Base-by-base conservation (phyloP, 2,329 filamentous ascomycete species). In the Endoconidiophora laricicola region DNA sequence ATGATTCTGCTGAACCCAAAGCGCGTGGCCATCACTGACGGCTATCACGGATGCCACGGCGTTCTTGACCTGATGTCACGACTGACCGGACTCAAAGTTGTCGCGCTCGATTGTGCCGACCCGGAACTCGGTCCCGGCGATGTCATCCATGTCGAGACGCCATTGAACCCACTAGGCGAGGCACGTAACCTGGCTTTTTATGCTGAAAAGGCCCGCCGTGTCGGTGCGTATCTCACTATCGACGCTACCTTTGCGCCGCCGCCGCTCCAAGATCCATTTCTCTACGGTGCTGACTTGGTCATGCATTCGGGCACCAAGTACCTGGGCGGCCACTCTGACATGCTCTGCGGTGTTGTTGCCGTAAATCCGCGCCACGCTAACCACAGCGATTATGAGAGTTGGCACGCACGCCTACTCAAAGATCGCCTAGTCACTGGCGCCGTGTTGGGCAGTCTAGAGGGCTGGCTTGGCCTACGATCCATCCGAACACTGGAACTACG, bases 281-380 rank as follows among this genome's bases (percentile, higher is more conserved):
- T 63, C 24, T 81, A 75, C 62, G 90, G 86, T 44, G 86, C 83
- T 24, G 90, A 96, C 64, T 65, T 88, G 1, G 76, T 94, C 33
- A 83, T 96, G 85, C 91, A 98, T 66, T 83, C 76, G 47, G 91
- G 87, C 3, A 94, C 88, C 16, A 98, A 96, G 71, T 98, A 96
- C 65, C 78, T 98, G 57, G 91, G 91, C 18, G 91, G 91, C 0
- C 91, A 98, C 66, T 90, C 82, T 56, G 91, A 98, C 65, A 73
- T 96, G 73, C 76, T 96, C 4, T 93, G 85, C 60, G 91, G 91
- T 20, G 81, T 93, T 16, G 67, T 98, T 24, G 76, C 78, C 0
- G 74, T 87, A 4, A 69, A 73, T 46, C 73, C 74, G n/a, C 23
- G 29, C 2, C 65, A 65, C 57, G 66, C 66, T 10, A 48, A 40